Conservation (phyloP, 345 rosid species). For the Pistacia integerrima region DNA sequence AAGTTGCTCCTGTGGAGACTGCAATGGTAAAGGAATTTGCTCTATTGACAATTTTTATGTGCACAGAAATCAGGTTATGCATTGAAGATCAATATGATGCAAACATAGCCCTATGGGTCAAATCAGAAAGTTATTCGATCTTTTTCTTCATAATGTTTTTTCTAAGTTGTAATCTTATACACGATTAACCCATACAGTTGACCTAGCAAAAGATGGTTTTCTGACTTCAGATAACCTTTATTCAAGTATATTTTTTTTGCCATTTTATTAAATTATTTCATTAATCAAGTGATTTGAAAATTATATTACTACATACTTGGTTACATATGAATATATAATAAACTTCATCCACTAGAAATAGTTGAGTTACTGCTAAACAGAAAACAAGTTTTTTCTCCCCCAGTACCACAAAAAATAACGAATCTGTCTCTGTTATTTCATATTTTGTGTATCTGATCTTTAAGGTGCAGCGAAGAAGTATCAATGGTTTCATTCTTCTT, state of each 20-base stretch:
- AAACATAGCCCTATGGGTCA: neutral
- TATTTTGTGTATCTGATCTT: slow-evolving; percentile 3
- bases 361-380: neutral
- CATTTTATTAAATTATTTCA: neutral
- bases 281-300: neutral
- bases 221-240: slow-evolving; percentile 7
- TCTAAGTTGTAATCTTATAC: neutral
- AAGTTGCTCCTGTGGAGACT: slow-evolving; percentile 35
- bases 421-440: neutral
- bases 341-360: neutral
- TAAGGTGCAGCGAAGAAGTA: neutral
- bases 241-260: neutral
- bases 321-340: neutral
- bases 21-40: slow-evolving; percentile 46
- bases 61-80: neutral
- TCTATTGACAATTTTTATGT: slow-evolving; percentile 4
- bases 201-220: neutral
- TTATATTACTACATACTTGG: slow-evolving; percentile 9
- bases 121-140: neutral
- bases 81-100: slow-evolving; percentile 4
- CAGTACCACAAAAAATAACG: neutral
- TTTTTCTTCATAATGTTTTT: neutral
- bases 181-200: slow-evolving; percentile 7
- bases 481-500: slow-evolving; percentile 4
- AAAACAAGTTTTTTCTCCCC: neutral